Percentiles rank a stretch among this genome's conserved stretches.
Conservation (phyloP, 2,329 filamentous ascomycete species). For the Curvularia sp. region DNA sequence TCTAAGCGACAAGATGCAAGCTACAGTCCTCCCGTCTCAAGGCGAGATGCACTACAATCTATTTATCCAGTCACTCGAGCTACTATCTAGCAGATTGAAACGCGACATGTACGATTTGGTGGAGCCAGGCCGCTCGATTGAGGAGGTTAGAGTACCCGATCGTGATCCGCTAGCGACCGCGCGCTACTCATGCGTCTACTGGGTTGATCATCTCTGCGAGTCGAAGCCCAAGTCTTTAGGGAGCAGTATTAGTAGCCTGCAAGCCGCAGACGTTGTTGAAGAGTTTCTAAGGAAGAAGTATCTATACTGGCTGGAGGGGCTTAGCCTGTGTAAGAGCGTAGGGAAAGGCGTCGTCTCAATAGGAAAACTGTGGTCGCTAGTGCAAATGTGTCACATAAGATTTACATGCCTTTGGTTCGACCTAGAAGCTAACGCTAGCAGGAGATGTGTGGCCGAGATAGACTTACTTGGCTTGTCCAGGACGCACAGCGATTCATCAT, state of each 20-base stretch:
- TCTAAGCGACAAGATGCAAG: slow-evolving; percentile 27
- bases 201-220: slow-evolving; percentile 45
- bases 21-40: not conserved
- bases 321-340: slow-evolving; percentile 26
- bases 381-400: not conserved
- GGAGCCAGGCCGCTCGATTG: not conserved
- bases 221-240: slow-evolving; percentile 1
- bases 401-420: slow-evolving; percentile 11
- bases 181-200: slow-evolving; percentile 43
- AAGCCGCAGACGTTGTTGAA: not conserved
- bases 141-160: not conserved
- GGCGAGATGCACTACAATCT: too few species aligned
- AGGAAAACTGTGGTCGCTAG: not conserved
- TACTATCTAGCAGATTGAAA: not conserved
- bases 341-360: slow-evolving; percentile 25
- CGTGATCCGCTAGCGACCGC: slow-evolving; percentile 33
- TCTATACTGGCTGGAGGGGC: slow-evolving; percentile 19
- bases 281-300: slow-evolving; percentile 1
- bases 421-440: not conserved
- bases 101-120: not conserved
- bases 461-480: not conserved
- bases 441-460: not conserved
- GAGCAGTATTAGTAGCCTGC: not conserved
- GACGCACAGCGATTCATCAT: not conserved
- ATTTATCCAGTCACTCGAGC: not conserved